phyloP scores from a whole-genome alignment of 2,329 filamentous ascomycete species.

The Plenodomus tracheiphilus region DNA sequence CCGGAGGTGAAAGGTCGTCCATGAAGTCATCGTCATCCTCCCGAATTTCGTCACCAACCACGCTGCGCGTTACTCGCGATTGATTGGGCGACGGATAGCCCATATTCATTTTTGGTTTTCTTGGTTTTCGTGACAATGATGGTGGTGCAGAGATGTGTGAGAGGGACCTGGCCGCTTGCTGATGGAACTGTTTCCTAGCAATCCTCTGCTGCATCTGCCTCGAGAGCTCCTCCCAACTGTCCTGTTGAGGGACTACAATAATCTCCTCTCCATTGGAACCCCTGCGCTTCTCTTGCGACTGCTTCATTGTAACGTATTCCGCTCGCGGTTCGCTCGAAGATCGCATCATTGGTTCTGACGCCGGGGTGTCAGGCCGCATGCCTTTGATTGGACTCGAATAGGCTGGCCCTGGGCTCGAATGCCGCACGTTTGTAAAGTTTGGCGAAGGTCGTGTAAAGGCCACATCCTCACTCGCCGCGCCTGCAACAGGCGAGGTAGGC shows the following conservation, averaged over 20 bases:
- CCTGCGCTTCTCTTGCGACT: conserved; percentile 48
- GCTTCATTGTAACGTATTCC: conserved; percentile 50
- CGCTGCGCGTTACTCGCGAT: conserved; percentile 2
- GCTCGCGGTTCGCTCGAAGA: conserved; percentile 48
- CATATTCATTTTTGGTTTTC: conserved; percentile 19
- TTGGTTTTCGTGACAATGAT: conserved; percentile 12
- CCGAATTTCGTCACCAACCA: conserved; percentile 10
- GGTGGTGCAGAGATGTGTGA: conserved; percentile 34
- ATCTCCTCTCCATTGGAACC: conserved; percentile 18
- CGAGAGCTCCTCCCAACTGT: conserved; percentile 37
- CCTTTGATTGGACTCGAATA: conserved; percentile 47
- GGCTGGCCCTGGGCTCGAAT: conserved; percentile 42
- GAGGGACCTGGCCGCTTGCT: conserved; percentile 25
- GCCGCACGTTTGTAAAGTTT: conserved; percentile 40
- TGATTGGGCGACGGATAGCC: conserved; percentile 33
- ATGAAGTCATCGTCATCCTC: conserved; percentile 29
- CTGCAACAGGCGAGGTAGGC: conserved; percentile 48
- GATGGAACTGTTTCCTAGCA: conserved; percentile 25
- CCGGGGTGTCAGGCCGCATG: conserved; percentile 17
- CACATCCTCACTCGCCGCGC: conserved; percentile 47
- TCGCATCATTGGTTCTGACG: conserved; percentile 26
- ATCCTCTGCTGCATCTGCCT: conserved; percentile 20
- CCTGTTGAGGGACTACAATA: conserved; percentile 18
- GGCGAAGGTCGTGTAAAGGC: conserved; percentile 52
- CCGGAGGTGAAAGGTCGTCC: conserved; percentile 21